Conservation (phyloP, 371 early-diverging fungal species). For the Apophysomyces trapeziformis region DNA sequence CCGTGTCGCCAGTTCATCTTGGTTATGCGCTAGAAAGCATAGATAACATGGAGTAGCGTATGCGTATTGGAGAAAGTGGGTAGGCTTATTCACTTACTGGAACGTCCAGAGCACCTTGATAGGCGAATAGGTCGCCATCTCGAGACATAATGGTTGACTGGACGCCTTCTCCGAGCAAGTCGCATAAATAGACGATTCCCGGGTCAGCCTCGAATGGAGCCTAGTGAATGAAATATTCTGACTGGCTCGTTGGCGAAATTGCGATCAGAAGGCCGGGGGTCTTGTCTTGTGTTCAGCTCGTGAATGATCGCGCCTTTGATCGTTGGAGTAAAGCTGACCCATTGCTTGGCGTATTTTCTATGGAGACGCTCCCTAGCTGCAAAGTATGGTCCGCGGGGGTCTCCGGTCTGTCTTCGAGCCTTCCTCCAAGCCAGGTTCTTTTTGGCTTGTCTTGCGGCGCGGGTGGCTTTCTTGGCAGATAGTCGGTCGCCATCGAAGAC, state of each 20-base stretch:
- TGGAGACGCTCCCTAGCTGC: not conserved
- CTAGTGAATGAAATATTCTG: conserved; percentile 4
- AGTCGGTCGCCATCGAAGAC: not conserved
- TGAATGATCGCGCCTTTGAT: not conserved
- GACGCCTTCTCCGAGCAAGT: conserved; percentile 2
- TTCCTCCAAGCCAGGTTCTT: not conserved
- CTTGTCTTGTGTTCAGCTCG: not conserved
- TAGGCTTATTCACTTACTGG: too few species aligned
- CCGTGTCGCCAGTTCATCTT: too few species aligned
- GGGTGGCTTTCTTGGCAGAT: not conserved
- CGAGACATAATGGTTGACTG: too few species aligned
- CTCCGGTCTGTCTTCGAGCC: not conserved
- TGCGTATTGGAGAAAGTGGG: too few species aligned
- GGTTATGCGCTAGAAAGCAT: too few species aligned
- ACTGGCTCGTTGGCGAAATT: not conserved
- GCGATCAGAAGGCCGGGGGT: not conserved
- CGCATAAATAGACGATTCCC: conserved; percentile 13
- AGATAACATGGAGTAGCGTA: too few species aligned
- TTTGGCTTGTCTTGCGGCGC: not conserved
- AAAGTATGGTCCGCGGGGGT: not conserved
- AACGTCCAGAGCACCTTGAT: too few species aligned
- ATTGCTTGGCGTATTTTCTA: conserved; percentile 11
- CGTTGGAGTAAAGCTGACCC: not conserved
- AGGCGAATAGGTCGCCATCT: too few species aligned
- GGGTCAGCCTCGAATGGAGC: conserved; percentile 16